Percentiles rank a stretch among this genome's conserved stretches.
These are phyloP conservation scores for Alliaria petiolata DNA, from an alignment of 345 rosid species.

Conservation along the genomic window DNA sequence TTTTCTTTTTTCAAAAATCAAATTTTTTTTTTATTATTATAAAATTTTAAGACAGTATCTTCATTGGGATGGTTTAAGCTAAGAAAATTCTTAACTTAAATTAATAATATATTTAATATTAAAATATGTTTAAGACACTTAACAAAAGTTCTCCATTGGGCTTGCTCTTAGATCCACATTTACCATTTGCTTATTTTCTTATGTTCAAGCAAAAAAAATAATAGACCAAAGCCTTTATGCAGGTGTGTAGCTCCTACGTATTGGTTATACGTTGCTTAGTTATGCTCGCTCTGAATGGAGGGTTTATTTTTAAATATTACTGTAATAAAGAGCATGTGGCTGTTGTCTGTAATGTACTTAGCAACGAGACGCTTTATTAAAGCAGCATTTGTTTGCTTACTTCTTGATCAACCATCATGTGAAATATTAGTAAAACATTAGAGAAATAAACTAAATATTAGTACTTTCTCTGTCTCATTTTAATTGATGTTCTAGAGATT, in stretches of 20 bases:
- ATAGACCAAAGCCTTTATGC: not conserved
- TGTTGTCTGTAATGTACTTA: not conserved
- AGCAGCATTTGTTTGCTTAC: not conserved
- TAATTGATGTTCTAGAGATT: too few species aligned
- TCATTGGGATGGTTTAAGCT: too few species aligned
- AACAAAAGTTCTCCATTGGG: too few species aligned
- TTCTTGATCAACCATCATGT: not conserved
- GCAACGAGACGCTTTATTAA: conserved; percentile 1
- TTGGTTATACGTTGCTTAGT: not conserved
- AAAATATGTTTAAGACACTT: too few species aligned
- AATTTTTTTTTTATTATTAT: too few species aligned
- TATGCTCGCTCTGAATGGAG: not conserved
- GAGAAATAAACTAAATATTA: not conserved
- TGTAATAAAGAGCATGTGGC: conserved; percentile 5
- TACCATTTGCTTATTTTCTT: not conserved
- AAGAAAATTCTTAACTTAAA: too few species aligned
- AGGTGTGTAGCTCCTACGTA: not conserved
- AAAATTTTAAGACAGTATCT: too few species aligned
- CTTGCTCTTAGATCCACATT: not conserved
- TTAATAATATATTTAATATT: too few species aligned
- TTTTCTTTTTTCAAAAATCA: too few species aligned
- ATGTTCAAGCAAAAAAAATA: not conserved
- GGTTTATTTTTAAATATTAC: not conserved
- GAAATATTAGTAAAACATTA: not conserved
- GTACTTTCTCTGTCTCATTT: too few species aligned